These are phyloP conservation scores for Metschnikowia cerradonensis DNA, from an alignment of 805 yeast genomes.

Conservation along the genomic window DNA sequence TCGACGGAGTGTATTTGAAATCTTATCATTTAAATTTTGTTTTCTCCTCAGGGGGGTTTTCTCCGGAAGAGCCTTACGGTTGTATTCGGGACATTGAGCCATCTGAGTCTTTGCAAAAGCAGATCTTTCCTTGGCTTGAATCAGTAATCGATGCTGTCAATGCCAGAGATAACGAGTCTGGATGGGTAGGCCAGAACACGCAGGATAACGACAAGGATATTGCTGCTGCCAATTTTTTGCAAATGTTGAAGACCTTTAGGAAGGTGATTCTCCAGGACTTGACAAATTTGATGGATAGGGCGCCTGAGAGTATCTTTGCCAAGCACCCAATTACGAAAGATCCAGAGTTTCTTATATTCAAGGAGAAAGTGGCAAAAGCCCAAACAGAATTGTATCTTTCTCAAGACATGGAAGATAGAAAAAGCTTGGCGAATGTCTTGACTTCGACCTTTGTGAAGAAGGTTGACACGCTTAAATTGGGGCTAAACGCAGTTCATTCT, in stretches of 20 bases:
- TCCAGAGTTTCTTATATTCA: neutral
- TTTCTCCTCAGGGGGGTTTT: conserved; percentile 4
- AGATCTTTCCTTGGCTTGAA: conserved; percentile 9
- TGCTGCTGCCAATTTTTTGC: neutral
- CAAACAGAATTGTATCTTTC: neutral
- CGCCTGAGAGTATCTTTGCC: neutral
- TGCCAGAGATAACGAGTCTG: neutral
- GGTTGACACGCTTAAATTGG: neutral
- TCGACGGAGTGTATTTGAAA: neutral
- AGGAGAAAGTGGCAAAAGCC: neutral
- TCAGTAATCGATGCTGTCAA: neutral
- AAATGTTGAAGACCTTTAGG: neutral
- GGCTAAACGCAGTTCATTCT: neutral
- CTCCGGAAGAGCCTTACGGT: neutral
- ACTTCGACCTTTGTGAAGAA: neutral
- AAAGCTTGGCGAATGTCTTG: neutral
- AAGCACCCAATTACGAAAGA: conserved; percentile 1
- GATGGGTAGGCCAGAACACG: neutral
- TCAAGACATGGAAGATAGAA: neutral
- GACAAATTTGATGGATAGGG: neutral
- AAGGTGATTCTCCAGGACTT: neutral
- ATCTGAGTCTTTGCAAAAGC: neutral
- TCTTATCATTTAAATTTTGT: neutral
- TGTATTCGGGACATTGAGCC: conserved; percentile 6
- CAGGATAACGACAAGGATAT: neutral